Evolutionary conservation across 148 eudicot species (phyloP).

Genomic region (Pouteria glomerata): DNA sequence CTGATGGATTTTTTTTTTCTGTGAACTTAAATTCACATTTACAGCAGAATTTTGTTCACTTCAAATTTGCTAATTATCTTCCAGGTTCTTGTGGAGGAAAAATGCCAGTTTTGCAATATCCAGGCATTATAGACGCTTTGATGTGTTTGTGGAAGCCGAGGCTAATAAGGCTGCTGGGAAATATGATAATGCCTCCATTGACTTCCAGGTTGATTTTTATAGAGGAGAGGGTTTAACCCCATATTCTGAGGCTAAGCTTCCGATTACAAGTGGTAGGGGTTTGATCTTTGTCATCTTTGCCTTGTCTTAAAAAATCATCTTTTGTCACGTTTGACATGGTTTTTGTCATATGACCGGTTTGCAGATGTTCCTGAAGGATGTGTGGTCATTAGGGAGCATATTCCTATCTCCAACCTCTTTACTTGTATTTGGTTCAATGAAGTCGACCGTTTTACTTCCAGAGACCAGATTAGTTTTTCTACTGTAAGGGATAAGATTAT

Average conservation of each 20-base stretch:
- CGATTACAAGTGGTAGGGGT: slow-evolving; percentile 72
- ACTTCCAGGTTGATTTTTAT: slow-evolving; percentile 83
- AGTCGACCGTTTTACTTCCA: slow-evolving; percentile 95
- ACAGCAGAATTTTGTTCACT: neutral
- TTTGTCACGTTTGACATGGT: neutral
- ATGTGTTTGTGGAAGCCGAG: slow-evolving; percentile 88
- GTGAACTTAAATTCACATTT: neutral
- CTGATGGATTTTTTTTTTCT: neutral
- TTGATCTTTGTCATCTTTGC: neutral
- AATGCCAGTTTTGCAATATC: slow-evolving; percentile 94
- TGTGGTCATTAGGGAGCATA: slow-evolving; percentile 85
- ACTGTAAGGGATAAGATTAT: slow-evolving; percentile 84
- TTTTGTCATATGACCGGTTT: slow-evolving; percentile 4
- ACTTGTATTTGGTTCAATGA: slow-evolving; percentile 97
- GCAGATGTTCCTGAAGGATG: slow-evolving; percentile 99
- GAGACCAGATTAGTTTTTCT: slow-evolving; percentile 95
- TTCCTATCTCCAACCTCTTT: slow-evolving; percentile 87
- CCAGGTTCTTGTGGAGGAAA: slow-evolving; percentile 94
- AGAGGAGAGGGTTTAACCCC: slow-evolving; percentile 85
- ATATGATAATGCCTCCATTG: slow-evolving; percentile 82
- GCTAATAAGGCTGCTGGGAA: slow-evolving; percentile 95
- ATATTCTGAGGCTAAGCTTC: slow-evolving; percentile 70
- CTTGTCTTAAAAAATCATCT: neutral
- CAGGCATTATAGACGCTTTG: slow-evolving; percentile 87
- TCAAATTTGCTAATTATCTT: slow-evolving; percentile 10